phyloP scores from a whole-genome alignment of 441 rosid genomes.

The Dalechampia spathulata region DNA sequence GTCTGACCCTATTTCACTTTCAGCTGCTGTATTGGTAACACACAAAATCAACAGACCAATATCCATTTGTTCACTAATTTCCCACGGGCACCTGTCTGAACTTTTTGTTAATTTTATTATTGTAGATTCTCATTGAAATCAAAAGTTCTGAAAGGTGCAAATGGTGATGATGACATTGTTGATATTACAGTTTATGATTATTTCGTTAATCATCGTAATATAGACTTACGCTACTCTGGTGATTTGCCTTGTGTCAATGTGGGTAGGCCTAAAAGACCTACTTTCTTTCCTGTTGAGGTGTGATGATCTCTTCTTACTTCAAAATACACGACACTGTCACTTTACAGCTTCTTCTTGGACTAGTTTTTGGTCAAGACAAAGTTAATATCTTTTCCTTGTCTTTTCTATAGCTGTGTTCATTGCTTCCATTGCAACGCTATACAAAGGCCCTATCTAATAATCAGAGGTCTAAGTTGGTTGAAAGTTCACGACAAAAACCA shows the following conservation, averaged over 20 bases:
- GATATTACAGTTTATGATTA: conserved; percentile 57
- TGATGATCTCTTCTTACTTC: conserved; percentile 16
- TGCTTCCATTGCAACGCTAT: conserved; percentile 63
- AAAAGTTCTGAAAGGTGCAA: conserved; percentile 23
- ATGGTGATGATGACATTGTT: conserved; percentile 28
- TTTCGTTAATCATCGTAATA: conserved; percentile 37
- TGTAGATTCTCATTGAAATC: conserved; percentile 52
- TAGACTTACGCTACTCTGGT: conserved; percentile 47
- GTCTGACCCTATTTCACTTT: conserved; percentile 1
- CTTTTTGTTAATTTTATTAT: background rate
- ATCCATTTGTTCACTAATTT: conserved; percentile 6
- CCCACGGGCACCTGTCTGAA: background rate
- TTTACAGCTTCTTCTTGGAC: background rate
- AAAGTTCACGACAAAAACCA: conserved; percentile 72
- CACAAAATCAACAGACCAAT: background rate
- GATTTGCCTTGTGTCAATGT: conserved; percentile 71
- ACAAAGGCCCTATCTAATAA: conserved; percentile 44
- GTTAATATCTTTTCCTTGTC: background rate
- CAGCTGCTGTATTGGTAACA: background rate
- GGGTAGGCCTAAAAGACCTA: conserved; percentile 71
- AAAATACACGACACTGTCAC: background rate
- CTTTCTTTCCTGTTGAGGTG: conserved; percentile 74
- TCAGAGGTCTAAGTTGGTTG: conserved; percentile 67
- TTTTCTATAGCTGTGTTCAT: conserved; percentile 40
- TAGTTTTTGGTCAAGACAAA: background rate